Evolutionary conservation across 1,139 yeast genomes (phyloP).

Genomic region (Nakaseomyces glabratus): DNA sequence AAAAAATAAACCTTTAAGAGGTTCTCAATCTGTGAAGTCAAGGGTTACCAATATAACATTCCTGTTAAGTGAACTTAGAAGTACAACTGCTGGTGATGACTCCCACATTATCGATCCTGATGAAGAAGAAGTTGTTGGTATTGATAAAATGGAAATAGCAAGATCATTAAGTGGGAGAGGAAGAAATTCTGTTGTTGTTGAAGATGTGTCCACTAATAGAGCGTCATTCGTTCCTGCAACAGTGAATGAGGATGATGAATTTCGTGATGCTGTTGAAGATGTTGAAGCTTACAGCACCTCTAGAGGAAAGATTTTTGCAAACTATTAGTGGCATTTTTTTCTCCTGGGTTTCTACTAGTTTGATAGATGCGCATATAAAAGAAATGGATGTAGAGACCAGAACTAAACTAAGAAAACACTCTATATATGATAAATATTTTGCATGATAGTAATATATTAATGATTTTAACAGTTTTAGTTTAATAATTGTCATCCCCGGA

Average conservation of each 20-base stretch:
- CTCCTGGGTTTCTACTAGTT: no score
- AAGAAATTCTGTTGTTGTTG: slow-evolving; percentile 26
- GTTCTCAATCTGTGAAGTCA: slow-evolving; percentile 31
- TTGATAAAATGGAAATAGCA: slow-evolving; percentile 27
- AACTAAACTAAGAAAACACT: no score
- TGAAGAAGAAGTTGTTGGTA: slow-evolving; percentile 29
- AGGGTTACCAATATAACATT: slow-evolving; percentile 31
- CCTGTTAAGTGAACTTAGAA: slow-evolving; percentile 27
- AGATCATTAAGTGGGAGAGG: slow-evolving; percentile 22
- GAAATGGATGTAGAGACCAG: no score
- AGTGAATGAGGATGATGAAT: slow-evolving; percentile 19
- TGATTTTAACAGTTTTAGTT: no score
- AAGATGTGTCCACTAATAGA: slow-evolving; percentile 17
- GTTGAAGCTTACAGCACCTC: slow-evolving; percentile 16
- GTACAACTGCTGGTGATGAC: slow-evolving; percentile 16
- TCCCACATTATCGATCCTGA: slow-evolving; percentile 28
- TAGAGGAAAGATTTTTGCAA: slow-evolving; percentile 21
- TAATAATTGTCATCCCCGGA: slow-evolving; percentile 28
- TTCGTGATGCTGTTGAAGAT: slow-evolving; percentile 27
- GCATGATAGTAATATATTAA: no score
- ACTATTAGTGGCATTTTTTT: no score
- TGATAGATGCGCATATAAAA: no score
- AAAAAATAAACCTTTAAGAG: slow-evolving; percentile 15
- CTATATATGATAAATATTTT: no score
- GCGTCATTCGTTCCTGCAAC: slow-evolving; percentile 8